These are phyloP conservation scores for Silene noctiflora DNA, from an alignment of 179 eudicot genomes.

Conservation along the genomic window DNA sequence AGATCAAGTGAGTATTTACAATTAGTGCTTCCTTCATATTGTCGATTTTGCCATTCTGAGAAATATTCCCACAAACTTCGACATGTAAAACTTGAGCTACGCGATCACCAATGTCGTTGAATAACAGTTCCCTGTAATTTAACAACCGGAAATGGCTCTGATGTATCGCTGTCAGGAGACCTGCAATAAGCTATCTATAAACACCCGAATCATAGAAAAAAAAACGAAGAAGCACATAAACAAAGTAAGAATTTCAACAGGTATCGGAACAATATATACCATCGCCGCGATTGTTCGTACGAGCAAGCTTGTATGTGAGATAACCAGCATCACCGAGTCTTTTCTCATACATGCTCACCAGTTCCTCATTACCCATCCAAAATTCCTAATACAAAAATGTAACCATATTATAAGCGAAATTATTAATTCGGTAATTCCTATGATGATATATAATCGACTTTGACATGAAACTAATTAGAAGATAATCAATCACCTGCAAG, in stretches of 20 bases:
- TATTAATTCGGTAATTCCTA: no score
- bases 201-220: constrained; percentile 4
- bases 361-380: constrained; percentile 83
- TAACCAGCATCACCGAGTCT: constrained; percentile 81
- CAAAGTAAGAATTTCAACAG: no score
- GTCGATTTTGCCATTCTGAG: constrained; percentile 37
- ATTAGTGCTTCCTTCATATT: constrained; percentile 59
- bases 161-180: constrained; percentile 74
- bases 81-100: constrained; percentile 88
- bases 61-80: constrained; percentile 45
- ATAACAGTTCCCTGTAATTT: constrained; percentile 55
- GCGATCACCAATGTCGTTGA: constrained; percentile 83
- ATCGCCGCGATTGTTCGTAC: constrained; percentile 89
- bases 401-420: neutral
- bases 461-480: no score
- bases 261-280: constrained; percentile 37
- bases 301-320: constrained; percentile 65
- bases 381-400: constrained; percentile 49
- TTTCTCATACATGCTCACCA: constrained; percentile 66
- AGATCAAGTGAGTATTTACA: constrained; percentile 79
- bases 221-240: neutral
- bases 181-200: constrained; percentile 32
- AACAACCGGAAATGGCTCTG: constrained; percentile 60
- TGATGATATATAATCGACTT: no score
- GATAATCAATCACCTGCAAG: constrained; percentile 45